Evolutionary conservation across 345 rosid genomes (phyloP).

Genomic region (Eucalyptus caleyi): DNA sequence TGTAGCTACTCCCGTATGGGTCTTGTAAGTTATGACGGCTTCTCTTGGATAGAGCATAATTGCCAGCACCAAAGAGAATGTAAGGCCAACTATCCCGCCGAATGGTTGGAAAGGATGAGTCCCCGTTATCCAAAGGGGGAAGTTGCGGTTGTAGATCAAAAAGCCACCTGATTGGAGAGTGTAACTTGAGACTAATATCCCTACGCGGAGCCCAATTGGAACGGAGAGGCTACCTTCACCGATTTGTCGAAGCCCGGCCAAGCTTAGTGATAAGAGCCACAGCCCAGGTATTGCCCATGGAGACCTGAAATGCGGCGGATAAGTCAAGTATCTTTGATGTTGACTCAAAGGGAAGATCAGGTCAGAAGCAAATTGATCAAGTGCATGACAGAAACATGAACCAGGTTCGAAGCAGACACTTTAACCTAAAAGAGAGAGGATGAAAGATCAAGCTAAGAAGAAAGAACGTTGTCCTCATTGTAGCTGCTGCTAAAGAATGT

Average conservation of each 20-base stretch:
- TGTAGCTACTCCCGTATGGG: neutral
- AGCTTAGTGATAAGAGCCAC: constrained; percentile 66
- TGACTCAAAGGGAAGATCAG: neutral
- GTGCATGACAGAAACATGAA: neutral
- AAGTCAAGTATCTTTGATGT: neutral
- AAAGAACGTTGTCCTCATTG: neutral
- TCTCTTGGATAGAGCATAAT: constrained; percentile 46
- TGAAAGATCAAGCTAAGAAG: neutral
- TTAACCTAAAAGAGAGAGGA: neutral
- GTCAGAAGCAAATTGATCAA: neutral
- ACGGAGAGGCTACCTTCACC: constrained; percentile 48
- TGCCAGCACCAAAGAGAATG: constrained; percentile 41
- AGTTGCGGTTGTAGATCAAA: constrained; percentile 21
- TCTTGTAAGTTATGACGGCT: neutral
- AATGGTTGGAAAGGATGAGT: constrained; percentile 68
- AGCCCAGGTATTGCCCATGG: constrained; percentile 58
- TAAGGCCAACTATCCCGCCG: constrained; percentile 66
- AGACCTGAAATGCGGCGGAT: constrained; percentile 31
- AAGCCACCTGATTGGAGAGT: constrained; percentile 56
- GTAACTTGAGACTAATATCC: constrained; percentile 56
- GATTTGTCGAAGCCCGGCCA: constrained; percentile 52
- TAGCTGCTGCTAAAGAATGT: neutral
- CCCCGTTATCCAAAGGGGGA: constrained; percentile 56
- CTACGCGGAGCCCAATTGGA: constrained; percentile 65
- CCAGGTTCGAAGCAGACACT: neutral